Conservation (phyloP, 495 filamentous ascomycete genomes). For the Talaromyces thailandensis region DNA sequence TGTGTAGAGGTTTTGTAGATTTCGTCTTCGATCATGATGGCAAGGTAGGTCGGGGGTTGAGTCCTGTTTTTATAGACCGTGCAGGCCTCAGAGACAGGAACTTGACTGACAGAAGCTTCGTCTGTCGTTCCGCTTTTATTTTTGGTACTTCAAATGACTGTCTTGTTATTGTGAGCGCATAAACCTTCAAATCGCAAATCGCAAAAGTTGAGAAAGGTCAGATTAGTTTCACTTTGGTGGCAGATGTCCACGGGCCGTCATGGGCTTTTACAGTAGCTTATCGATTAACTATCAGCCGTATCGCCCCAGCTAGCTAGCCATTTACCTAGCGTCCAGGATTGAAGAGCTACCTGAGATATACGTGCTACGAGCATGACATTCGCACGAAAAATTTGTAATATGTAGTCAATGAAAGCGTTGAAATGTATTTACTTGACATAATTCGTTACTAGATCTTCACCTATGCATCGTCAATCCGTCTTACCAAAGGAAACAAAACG, state of each 20-base stretch:
- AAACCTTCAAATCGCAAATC: background rate
- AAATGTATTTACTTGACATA: background rate
- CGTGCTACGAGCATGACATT: background rate
- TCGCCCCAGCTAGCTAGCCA: background rate
- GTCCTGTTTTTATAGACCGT: background rate
- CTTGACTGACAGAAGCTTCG: background rate
- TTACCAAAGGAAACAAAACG: background rate
- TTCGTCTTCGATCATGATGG: conserved; percentile 69
- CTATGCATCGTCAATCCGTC: background rate
- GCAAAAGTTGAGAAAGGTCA: background rate
- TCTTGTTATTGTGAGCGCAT: background rate
- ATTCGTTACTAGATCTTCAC: background rate
- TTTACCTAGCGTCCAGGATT: background rate
- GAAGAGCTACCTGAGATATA: background rate
- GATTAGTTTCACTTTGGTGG: background rate
- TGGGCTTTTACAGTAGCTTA: background rate
- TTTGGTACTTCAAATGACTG: background rate
- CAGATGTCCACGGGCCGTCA: background rate
- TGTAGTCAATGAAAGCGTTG: background rate
- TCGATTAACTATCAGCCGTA: background rate
- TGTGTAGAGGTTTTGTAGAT: conserved; percentile 88
- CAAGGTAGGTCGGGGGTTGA: background rate
- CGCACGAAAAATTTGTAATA: background rate
- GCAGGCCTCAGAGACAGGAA: background rate
- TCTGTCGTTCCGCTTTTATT: background rate